Evolutionary conservation across 345 rosid species (phyloP).

Genomic region (Lepidium aucheri): DNA sequence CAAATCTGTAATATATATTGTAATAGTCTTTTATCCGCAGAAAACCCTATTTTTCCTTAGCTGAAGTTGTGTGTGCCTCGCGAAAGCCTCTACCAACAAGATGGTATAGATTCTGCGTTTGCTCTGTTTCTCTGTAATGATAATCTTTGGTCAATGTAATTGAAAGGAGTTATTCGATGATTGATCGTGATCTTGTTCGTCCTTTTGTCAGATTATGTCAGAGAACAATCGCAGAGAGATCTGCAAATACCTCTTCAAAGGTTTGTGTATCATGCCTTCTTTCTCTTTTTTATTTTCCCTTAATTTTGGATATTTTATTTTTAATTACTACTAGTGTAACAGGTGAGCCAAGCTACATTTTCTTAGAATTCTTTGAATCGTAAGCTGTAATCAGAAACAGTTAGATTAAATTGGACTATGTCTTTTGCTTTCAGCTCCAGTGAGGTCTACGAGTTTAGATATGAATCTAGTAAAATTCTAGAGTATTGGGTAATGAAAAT

Average conservation of each 20-base stretch:
- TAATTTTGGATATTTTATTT: background rate
- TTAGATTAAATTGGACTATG: background rate
- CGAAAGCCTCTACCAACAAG: constrained; percentile 1
- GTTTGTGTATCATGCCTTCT: constrained; percentile 2
- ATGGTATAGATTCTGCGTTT: constrained; percentile 13
- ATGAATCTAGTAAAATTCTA: background rate
- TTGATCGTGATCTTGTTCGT: background rate
- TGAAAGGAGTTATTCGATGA: background rate
- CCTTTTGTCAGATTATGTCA: constrained; percentile 18
- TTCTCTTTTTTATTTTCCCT: background rate
- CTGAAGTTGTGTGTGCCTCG: constrained; percentile 1
- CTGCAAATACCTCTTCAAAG: constrained; percentile 56
- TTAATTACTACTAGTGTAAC: background rate
- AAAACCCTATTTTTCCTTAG: background rate
- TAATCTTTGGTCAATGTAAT: no score
- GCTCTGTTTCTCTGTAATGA: background rate
- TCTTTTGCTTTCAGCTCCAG: background rate
- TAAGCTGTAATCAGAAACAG: background rate
- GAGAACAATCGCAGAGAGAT: constrained; percentile 40
- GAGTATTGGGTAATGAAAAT: background rate
- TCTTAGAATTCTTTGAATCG: background rate
- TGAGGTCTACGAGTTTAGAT: background rate
- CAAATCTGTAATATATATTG: background rate
- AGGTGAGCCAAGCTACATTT: background rate
- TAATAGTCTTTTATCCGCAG: background rate